Evolutionary conservation across 2,329 filamentous ascomycete species (phyloP).

Genomic region (Diaporthe eres): DNA sequence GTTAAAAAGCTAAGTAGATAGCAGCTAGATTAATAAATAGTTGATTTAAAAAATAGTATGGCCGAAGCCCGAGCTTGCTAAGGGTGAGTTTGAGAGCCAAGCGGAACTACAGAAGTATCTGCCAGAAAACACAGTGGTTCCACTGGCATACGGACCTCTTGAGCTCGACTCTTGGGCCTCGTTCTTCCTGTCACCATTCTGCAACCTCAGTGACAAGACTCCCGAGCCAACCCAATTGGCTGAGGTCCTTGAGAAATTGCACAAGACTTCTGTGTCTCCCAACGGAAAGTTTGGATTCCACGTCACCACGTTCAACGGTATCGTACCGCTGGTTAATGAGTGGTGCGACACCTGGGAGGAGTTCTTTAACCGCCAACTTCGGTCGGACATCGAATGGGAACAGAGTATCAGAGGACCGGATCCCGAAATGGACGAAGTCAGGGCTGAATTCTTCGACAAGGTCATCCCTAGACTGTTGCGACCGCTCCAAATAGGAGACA

Average conservation of each 20-base stretch:
- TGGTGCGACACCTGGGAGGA: conserved; percentile 56
- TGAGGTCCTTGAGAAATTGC: conserved; percentile 48
- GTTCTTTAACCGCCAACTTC: conserved; percentile 53
- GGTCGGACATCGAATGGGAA: conserved; percentile 49
- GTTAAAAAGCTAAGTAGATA: too few species aligned
- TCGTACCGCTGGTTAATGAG: conserved; percentile 48
- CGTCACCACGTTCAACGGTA: conserved; percentile 51
- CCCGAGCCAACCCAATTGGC: background rate
- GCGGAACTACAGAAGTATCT: background rate
- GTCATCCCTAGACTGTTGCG: conserved; percentile 62
- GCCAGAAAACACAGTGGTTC: background rate
- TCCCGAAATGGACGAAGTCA: conserved; percentile 49
- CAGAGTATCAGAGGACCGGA: conserved; percentile 47
- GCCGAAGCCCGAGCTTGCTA: background rate
- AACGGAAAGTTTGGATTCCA: conserved; percentile 56
- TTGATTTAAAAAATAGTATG: too few species aligned
- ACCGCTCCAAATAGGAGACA: conserved; percentile 57
- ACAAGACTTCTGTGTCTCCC: conserved; percentile 49
- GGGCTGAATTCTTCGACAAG: conserved; percentile 53
- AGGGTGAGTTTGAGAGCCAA: background rate
- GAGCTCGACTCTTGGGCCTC: conserved; percentile 2
- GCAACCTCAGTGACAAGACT: background rate
- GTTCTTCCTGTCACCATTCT: background rate
- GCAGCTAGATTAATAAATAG: too few species aligned
- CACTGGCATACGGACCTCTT: background rate